phyloP scores from a whole-genome alignment of 305 asterid species.

The Ajuga reptans region DNA sequence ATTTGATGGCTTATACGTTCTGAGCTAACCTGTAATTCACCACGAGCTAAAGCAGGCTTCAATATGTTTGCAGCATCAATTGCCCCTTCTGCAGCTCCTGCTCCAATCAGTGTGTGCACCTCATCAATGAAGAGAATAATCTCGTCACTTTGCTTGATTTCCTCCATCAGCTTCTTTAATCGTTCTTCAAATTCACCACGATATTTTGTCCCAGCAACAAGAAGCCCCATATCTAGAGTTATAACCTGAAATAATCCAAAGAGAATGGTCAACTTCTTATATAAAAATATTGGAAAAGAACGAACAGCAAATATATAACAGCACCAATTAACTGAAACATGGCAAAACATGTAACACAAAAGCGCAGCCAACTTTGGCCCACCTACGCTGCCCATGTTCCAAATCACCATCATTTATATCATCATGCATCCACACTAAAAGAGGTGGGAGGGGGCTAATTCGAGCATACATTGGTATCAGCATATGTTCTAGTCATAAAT shows the following conservation, averaged over 20 bases:
- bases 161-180: constrained; percentile 94
- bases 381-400: background rate
- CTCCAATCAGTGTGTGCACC: constrained; percentile 96
- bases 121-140: constrained; percentile 93
- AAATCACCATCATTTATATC: background rate
- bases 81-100: constrained; percentile 99
- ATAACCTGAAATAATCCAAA: constrained; percentile 56
- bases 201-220: constrained; percentile 96
- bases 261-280: background rate
- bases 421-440: background rate
- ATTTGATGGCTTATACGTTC: background rate
- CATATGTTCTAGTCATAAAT: too few relatives aligned
- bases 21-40: constrained; percentile 80
- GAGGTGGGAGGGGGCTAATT: background rate
- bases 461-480: background rate
- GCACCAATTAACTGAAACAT: background rate
- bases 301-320: background rate
- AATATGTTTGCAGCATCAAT: constrained; percentile 96
- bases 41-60: constrained; percentile 95
- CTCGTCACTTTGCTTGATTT: constrained; percentile 85
- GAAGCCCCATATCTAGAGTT: constrained; percentile 91
- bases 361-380: background rate
- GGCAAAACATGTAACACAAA: background rate
- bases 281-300: background rate
- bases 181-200: constrained; percentile 99